Base-by-base conservation (phyloP, 139 green algal species). In the Nannochloris sp. region DNA sequence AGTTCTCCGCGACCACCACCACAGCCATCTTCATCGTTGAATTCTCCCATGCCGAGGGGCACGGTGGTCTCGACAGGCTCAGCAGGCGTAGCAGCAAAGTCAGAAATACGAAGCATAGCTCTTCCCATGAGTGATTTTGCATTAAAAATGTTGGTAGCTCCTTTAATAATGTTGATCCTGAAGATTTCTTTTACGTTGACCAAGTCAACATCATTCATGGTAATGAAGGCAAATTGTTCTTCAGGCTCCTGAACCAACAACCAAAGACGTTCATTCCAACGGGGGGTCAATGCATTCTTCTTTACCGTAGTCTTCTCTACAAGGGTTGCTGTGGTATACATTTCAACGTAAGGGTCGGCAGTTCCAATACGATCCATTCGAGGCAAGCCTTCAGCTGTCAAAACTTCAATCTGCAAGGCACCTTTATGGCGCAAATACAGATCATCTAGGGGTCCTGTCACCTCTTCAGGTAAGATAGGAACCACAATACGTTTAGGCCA, bases 121-220 rank as follows among this genome's bases (percentile, higher is more conserved):
- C 79, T 73, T 2, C 71, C 79, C 44, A 85, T 72, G 30, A 85
- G 60, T 1, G 54, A 67, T 33, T 64, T 38, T 14, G 65, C 32
- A 13, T 61, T 72, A 2, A 84, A 12, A n/a, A 78, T 68, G 4
- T 70, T 61, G 31, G 58, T 39, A 12, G 78, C 65, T 48, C 74
- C 74, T 67, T 85, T 85, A 24, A 82, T 24, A 36, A 82, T 39
- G 53, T 84, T 83, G 23, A 84, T 34, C 24, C 61, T 71, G 27
- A 83, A 46, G 61, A 83, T 35, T 59, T 82, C 68, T 64, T 87
- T 89, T n/a, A 79, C 74, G 39, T 78, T 79, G 44, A 85, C 59
- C 44, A 75, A 79, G 70, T 92, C 89, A 38, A 83, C 58, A 37
- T 90, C 87, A 66, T 86, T 88, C 57, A 86, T 58, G 62, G 75